Base-by-base conservation (phyloP, 768 basidiomycete genomes). In the Pisolithus orientalis region DNA sequence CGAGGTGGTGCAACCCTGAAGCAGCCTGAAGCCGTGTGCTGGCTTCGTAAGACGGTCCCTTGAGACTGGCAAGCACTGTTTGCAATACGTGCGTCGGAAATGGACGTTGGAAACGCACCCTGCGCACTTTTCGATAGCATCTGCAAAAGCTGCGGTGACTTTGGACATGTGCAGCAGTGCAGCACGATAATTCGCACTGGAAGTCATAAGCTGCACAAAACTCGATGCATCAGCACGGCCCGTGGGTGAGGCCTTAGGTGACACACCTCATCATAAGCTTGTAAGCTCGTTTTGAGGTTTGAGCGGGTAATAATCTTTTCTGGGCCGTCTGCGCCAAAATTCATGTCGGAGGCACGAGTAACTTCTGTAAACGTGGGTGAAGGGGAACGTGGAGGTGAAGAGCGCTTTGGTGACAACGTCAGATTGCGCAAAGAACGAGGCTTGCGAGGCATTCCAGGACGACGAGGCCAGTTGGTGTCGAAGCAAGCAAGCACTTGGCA, bases 1-100 rank as follows among this genome's bases (percentile, higher is more conserved):
- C 85, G 57, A 97, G 79, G 67, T 94, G 89, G 67, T 95, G 91
- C 42, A 97, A 71, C 5, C 94, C 94, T 17, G 88, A 84, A 27
- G 89, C 84, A 28, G 90, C 92, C 62, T 92, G 89, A 43, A 95
- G 72, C 53, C 89, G 78, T 24, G 87, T 86, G 10, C 88, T 87
- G 25, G 87, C 72, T 63, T 92, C 89, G 62, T 90, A 89, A 31
- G 79, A 75, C 21, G 87, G 86, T 5, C 90, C 87, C 59, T 90
- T 90, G 59, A 91, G 67, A 25, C 88, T 90, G 58, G 5, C 52
- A 28, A 27, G 55, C 37, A 52, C 37, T 34, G 13, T 45, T n/a
- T 5, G 17, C 28, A 32, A 38, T 16, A 17, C 39, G 34, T 34
- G 47, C 17, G 39, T 21, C 8, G 28, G 38, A n/a, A 17, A 43